Evolutionary conservation across 768 basidiomycete species (phyloP), one percentile per base, ranked within the genome.

Genomic region (Macrolepiota dolichaula): DNA sequence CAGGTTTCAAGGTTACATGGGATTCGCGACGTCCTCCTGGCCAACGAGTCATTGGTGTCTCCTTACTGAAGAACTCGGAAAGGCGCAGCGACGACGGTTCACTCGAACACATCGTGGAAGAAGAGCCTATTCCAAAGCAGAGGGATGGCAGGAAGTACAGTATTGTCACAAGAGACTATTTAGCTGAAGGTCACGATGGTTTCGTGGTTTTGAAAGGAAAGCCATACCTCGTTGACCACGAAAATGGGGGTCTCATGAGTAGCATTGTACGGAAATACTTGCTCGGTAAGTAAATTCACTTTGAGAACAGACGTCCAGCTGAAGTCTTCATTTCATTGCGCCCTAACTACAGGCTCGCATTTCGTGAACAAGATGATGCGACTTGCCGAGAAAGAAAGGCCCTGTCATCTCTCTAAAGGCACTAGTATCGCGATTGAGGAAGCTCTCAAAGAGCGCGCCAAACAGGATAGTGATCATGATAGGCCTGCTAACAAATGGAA

Each of bases 111-210:
- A 67, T 78, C n/a, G 71, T 79, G 13, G 79, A 83, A 47, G 76
- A 77, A 22, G 86, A 86, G 49, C 77, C 77, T 19, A 77, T 95
- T 66, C 75, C 77, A 67, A 82, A 80, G 61, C 75, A 78, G 47
- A 75, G 74, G 49, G 78, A 76, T 1, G 85, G 84, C 1, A 77
- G 80, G 65, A 86, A 76, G 62, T 96, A 94, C 73, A 87, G 80
- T 51, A 80, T 97, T 32, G 87, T 96, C 36, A 94, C 92, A n/a
- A 78, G 93, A 67, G 83, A 93, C 59, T 97, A 96, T 67, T 81
- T 96, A 88, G 85, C 88, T 2, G 76, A 85, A 64, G 92, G 91
- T 0, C 91, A 93, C 64, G 94, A 96, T 66, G 94, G 94, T 0
- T 97, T 86, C 72, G 72, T 74, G 0, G 79, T 87, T 1, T 76